phyloP scores from a whole-genome alignment of 2,329 filamentous ascomycete species.

The Phialocephala sp. region DNA sequence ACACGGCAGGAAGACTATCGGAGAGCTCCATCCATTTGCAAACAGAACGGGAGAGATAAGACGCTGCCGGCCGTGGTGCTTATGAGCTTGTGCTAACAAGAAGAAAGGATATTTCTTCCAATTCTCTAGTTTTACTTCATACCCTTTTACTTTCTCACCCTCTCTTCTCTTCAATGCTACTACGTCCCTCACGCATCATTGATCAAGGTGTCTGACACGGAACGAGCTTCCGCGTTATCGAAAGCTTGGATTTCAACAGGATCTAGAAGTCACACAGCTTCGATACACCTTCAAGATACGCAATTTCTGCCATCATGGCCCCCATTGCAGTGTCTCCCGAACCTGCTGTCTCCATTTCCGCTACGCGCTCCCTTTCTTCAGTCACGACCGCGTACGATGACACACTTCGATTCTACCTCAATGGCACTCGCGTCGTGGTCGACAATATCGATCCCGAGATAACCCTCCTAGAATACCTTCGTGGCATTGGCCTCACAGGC shows the following conservation, averaged over 20 bases:
- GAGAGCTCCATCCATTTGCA: conserved; percentile 19
- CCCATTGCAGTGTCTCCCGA: conserved; percentile 60
- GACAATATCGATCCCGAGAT: conserved; percentile 90
- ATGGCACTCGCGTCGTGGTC: conserved; percentile 86
- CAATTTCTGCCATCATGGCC: conserved; percentile 52
- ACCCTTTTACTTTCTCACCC: not conserved
- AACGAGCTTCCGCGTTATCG: not conserved
- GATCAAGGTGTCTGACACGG: conserved; percentile 5
- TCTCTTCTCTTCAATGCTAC: not conserved
- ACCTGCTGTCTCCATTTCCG: conserved; percentile 38
- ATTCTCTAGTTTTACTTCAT: conserved; percentile 14
- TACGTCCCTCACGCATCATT: not conserved
- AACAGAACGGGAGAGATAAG: conserved; percentile 22
- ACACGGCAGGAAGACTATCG: conserved; percentile 13
- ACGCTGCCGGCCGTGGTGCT: conserved; percentile 27
- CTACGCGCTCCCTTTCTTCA: conserved; percentile 53
- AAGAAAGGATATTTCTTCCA: conserved; percentile 14
- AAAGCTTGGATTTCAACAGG: not conserved
- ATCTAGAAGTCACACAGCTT: conserved; percentile 4
- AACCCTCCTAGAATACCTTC: conserved; percentile 89
- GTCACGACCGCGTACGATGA: conserved; percentile 84
- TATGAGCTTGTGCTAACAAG: conserved; percentile 12
- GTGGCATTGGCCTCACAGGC: conserved; percentile 90
- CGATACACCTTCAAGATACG: conserved; percentile 4
- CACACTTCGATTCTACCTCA: conserved; percentile 89